Evolutionary conservation across 2,329 filamentous ascomycete genomes (phyloP), one percentile per base, ranked within the genome.

Genomic region (Sclerotinia borealis): DNA sequence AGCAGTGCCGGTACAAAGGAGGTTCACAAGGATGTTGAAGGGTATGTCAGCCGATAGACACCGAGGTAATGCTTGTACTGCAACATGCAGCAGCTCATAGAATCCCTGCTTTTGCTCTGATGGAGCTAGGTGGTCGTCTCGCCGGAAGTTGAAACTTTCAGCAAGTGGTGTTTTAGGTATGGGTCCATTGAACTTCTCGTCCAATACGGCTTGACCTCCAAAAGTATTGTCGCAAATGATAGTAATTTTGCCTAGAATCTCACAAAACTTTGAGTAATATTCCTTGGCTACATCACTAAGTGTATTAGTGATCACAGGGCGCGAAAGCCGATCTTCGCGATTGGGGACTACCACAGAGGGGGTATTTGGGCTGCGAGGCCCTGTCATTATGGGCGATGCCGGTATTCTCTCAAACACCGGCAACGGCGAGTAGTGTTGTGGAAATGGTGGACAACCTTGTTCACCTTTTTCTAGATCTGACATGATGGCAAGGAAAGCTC

Each of bases 221-320:
- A 99, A 99, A 0, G 93, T 90, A 71, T 96, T 95, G 75, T 99
- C 95, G 76, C 95, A 99, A 39, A 98, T 88, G 50, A 98, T 90
- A 2, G 93, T 96, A 63, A 99, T 96, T 74, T 96, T 96, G 31
- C 93, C 95, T 9, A 99, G 79, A 29, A 99, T 93, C 74, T 96
- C 92, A 73, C 93, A 98, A 70, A 99, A 99, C 59, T 89, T 89
- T 61, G 88, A 81, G 75, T 98, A 97, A 73, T 92, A 95, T 49
- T 95, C 91, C 71, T 88, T 89, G 0, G 91, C 87, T 27, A 86
- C 85, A 43, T 96, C 92, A 58, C 85, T 87, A 59, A 98, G 81
- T 25, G 82, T 79, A 54, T 81, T 80, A 1, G 81, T 80, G n/a
- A 83, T 75, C 3, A 89, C 85, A 2, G 86, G 86, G 5, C 81